Conservation (phyloP, 1,139 yeast species). For the Geotrichum aggregatum region DNA sequence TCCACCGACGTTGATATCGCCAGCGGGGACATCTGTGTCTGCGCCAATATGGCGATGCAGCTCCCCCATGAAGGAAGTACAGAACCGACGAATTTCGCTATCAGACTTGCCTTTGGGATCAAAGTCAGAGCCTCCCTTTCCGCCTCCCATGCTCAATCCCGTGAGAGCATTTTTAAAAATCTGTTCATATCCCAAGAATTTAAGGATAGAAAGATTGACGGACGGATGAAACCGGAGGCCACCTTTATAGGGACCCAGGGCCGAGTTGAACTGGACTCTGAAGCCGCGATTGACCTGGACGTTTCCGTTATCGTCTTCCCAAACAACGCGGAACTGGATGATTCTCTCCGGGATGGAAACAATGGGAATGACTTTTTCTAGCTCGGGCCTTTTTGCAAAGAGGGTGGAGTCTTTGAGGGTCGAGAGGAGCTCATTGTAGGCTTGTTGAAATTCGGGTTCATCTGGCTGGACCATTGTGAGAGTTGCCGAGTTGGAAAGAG, state of each 20-base stretch:
- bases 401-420: slow-evolving; percentile 89
- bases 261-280: slow-evolving; percentile 98
- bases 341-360: slow-evolving; percentile 94
- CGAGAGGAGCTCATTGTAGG: slow-evolving; percentile 85
- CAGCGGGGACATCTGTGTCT: slow-evolving; percentile 97
- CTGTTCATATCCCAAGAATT: slow-evolving; percentile 97
- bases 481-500: too few species aligned
- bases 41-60: slow-evolving; percentile 94
- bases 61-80: slow-evolving; percentile 93
- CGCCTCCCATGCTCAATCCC: slow-evolving; percentile 98
- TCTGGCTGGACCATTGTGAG: slow-evolving; percentile 55
- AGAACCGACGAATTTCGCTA: slow-evolving; percentile 92
- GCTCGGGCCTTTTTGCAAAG: slow-evolving; percentile 83
- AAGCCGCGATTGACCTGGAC: slow-evolving; percentile 93
- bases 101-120: slow-evolving; percentile 94
- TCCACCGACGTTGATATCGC: slow-evolving; percentile 93
- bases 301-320: slow-evolving; percentile 95
- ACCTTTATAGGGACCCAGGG: slow-evolving; percentile 98
- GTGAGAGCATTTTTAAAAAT: slow-evolving; percentile 97
- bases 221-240: slow-evolving; percentile 97
- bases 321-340: slow-evolving; percentile 91
- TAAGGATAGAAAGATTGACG: slow-evolving; percentile 89
- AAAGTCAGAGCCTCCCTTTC: slow-evolving; percentile 98
- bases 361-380: slow-evolving; percentile 82
- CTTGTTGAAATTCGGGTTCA: slow-evolving; percentile 99